phyloP scores from a whole-genome alignment of 108 stramenopile species.

The Nannochloropsis oceanica region DNA sequence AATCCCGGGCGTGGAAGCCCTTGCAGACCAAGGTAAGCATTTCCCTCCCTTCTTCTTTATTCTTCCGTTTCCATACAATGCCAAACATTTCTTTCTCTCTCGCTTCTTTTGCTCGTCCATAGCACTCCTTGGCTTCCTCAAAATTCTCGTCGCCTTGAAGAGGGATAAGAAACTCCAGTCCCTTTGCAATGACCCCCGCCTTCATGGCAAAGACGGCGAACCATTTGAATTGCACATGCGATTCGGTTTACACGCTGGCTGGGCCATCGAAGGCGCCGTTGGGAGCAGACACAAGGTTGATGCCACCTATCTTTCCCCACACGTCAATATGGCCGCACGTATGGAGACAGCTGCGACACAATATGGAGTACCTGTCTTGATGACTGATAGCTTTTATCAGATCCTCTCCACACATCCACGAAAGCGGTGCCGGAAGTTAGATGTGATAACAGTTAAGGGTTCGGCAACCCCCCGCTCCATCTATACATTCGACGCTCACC shows the following conservation, averaged over 20 bases:
- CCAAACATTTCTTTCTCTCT: neutral
- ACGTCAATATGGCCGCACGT: conserved; percentile 84
- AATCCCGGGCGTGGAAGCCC: conserved; percentile 9
- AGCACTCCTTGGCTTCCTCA: conserved; percentile 19
- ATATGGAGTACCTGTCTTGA: conserved; percentile 60
- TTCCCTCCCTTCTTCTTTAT: too few species aligned
- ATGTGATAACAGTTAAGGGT: conserved; percentile 69
- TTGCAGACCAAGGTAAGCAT: neutral
- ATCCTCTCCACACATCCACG: conserved; percentile 26
- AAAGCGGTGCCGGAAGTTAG: neutral
- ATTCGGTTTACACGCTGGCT: conserved; percentile 53
- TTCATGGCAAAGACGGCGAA: neutral
- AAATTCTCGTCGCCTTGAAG: conserved; percentile 19
- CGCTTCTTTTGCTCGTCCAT: neutral
- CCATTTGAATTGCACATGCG: conserved; percentile 48
- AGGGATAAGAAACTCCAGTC: neutral
- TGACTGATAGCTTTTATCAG: conserved; percentile 46
- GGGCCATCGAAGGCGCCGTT: conserved; percentile 81
- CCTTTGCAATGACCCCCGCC: neutral
- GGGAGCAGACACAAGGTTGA: conserved; percentile 73
- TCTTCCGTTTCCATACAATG: too few species aligned
- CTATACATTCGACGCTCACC: conserved; percentile 55
- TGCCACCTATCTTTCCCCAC: conserved; percentile 87
- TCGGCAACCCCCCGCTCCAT: conserved; percentile 69
- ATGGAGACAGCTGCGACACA: conserved; percentile 81